Percentiles rank a stretch among this genome's conserved stretches.
These are phyloP conservation scores for Hippophae tibetana DNA, from an alignment of 306 rosid species.

Conservation along the genomic window DNA sequence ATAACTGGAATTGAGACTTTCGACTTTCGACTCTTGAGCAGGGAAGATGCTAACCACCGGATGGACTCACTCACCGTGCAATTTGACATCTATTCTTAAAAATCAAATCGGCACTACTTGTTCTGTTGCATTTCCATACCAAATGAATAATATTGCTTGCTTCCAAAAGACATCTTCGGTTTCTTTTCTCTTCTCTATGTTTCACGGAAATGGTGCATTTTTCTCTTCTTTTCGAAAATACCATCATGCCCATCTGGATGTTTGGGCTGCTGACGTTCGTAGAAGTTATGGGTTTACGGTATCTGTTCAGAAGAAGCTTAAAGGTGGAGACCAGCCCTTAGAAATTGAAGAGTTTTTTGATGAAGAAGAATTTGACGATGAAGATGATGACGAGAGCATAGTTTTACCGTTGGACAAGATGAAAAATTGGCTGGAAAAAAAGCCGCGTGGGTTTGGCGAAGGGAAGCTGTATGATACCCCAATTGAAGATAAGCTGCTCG, in stretches of 20 bases:
- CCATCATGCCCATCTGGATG: slow-evolving; percentile 17
- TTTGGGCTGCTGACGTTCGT: slow-evolving; percentile 1
- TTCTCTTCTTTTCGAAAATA: slow-evolving; percentile 18
- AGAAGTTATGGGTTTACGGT: slow-evolving; percentile 12
- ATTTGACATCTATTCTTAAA: slow-evolving; percentile 10
- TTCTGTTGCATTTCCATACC: slow-evolving; percentile 13
- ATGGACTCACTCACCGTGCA: slow-evolving; percentile 24
- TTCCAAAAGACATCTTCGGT: slow-evolving; percentile 1
- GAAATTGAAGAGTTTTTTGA: slow-evolving; percentile 25
- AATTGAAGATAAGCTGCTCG: slow-evolving; percentile 74
- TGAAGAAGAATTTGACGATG: slow-evolving; percentile 11
- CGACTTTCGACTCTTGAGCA: not conserved
- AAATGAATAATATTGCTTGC: slow-evolving; percentile 7
- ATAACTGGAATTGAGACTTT: not conserved
- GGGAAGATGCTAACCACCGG: slow-evolving; percentile 33
- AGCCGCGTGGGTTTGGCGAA: slow-evolving; percentile 69
- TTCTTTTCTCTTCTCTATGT: slow-evolving; percentile 4
- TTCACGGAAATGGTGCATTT: slow-evolving; percentile 5
- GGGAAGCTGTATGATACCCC: slow-evolving; percentile 70
- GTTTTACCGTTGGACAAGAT: slow-evolving; percentile 39
- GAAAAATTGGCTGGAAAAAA: slow-evolving; percentile 53
- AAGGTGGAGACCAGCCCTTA: slow-evolving; percentile 10
- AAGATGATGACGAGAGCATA: slow-evolving; percentile 25
- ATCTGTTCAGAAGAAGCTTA: slow-evolving; percentile 17
- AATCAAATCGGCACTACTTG: slow-evolving; percentile 7